Conservation (phyloP, 768 basidiomycete genomes). For the Boletellus ananas region DNA sequence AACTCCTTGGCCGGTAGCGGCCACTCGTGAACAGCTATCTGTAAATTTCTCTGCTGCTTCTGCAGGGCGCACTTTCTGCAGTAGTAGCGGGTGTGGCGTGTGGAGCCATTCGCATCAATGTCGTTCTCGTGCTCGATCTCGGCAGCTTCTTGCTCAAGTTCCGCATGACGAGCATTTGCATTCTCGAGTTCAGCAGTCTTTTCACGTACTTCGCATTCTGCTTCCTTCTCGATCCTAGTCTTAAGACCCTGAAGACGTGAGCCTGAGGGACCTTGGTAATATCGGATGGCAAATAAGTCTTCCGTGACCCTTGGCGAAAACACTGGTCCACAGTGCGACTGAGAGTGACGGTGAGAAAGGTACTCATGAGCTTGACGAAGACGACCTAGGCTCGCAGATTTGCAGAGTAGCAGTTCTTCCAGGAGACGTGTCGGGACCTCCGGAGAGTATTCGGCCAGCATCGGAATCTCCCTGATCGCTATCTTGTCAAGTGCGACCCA, state of each 20-base stretch:
- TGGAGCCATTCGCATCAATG: no score
- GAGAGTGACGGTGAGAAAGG: conserved; percentile 27
- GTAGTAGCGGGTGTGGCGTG: no score
- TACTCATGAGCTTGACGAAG: conserved; percentile 28
- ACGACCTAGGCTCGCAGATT: conserved; percentile 24
- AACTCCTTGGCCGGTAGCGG: conserved; percentile 35
- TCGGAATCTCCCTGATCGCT: conserved; percentile 14
- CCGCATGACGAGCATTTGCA: conserved; percentile 17
- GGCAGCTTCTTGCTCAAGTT: conserved; percentile 3
- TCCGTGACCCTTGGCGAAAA: conserved; percentile 24
- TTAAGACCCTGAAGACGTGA: conserved; percentile 26
- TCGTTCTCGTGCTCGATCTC: background rate
- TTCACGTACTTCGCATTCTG: conserved; percentile 8
- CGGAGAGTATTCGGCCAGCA: conserved; percentile 31
- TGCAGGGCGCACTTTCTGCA: conserved; percentile 32
- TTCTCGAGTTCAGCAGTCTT: conserved; percentile 30
- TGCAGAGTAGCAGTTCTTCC: conserved; percentile 29
- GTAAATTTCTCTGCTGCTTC: conserved; percentile 14
- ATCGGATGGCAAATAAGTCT: conserved; percentile 33
- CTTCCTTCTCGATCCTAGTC: conserved; percentile 27
- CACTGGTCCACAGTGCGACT: conserved; percentile 20
- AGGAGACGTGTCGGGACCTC: conserved; percentile 28
- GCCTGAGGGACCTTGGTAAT: conserved; percentile 25
- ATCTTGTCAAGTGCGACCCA: conserved; percentile 36
- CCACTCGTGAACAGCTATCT: conserved; percentile 43